phyloP scores from a whole-genome alignment of 495 filamentous ascomycete genomes.

The Cercophora scortea region DNA sequence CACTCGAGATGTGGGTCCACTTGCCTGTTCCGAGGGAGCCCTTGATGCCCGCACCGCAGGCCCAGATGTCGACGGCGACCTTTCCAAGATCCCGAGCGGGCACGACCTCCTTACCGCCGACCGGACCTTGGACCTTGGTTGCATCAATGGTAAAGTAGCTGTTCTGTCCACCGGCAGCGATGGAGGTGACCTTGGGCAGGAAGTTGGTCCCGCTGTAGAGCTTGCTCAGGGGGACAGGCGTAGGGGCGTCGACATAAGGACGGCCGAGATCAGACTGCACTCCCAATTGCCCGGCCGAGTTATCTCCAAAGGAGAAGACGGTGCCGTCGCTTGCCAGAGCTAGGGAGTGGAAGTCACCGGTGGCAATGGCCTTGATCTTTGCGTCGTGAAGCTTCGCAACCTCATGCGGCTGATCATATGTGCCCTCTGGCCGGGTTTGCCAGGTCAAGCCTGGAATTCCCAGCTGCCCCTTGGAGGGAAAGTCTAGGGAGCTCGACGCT shows the following conservation, averaged over 20 bases:
- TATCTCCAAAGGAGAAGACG: constrained; percentile 87
- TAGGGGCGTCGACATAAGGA: constrained; percentile 60
- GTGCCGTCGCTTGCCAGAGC: constrained; percentile 64
- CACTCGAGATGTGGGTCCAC: constrained; percentile 81
- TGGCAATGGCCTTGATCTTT: constrained; percentile 59
- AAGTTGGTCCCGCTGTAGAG: constrained; percentile 60
- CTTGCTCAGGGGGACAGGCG: constrained; percentile 54
- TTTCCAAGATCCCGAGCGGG: constrained; percentile 37
- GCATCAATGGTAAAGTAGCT: constrained; percentile 84
- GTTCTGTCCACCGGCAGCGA: constrained; percentile 79
- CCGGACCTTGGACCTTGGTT: constrained; percentile 28
- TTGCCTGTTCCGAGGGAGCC: constrained; percentile 78
- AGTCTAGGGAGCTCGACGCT: constrained; percentile 67
- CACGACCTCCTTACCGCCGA: constrained; percentile 1
- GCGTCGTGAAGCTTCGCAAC: constrained; percentile 43
- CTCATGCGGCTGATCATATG: constrained; percentile 75
- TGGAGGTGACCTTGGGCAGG: constrained; percentile 54
- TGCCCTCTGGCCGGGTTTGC: constrained; percentile 65
- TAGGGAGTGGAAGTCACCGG: constrained; percentile 84
- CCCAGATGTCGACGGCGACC: constrained; percentile 68
- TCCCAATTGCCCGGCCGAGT: constrained; percentile 78
- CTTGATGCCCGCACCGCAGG: constrained; percentile 76
- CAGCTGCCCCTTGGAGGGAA: constrained; percentile 77
- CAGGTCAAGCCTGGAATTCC: constrained; percentile 78
- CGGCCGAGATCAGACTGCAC: constrained; percentile 55